Base-by-base conservation (phyloP, 2,329 filamentous ascomycete species). In the Trematosphaeria pertusa region DNA sequence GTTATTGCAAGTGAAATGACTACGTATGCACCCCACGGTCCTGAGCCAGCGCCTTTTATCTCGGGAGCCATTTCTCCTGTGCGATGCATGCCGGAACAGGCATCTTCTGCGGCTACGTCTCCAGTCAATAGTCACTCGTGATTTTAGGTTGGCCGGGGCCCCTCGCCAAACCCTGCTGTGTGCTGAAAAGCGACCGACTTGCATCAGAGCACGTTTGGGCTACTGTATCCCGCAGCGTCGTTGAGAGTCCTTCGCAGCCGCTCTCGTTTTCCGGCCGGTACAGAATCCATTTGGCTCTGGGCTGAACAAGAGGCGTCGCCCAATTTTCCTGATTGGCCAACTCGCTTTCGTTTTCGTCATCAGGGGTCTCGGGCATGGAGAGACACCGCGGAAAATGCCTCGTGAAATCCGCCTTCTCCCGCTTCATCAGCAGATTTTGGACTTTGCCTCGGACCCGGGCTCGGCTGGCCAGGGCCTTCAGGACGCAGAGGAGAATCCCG, bases 91-190 rank as follows among this genome's bases (percentile, higher is more conserved):
- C 54, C 54, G 46, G 48, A 54, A 52, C 43, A 55, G 44, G 56
- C 56, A 61, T 51, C 48, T 53, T 62, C 49, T 54, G 54, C 54
- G 46, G 35, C 41, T 58, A 34, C 31, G 40, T 37, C 41, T 53
- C 55, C 50, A 61, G 58, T 62, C 49, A 57, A 51, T 53, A 56
- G 45, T 54, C 46, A 39, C 32, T 42, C 43, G 49, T 56, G 48
- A 54, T 54, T 43, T 54, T 55, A 52, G 46, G 30, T 34, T 46
- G 19, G 45, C 36, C 42, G 39, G 52, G 44, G 52, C 45, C 34
- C 24, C 51, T 70, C 64, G 67, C 63, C 56, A 64, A 62, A 60
- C 60, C 63, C 61, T 69, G 64, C 48, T 48, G 46, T 54, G 56
- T 60, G 55, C 64, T 61, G 40, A 62, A 54, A 39, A 44, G 41